Percentiles rank a stretch among this genome's conserved stretches.
Evolutionary conservation across 306 rosid species (phyloP).

Genomic region (Macrotyloma uniflorum): DNA sequence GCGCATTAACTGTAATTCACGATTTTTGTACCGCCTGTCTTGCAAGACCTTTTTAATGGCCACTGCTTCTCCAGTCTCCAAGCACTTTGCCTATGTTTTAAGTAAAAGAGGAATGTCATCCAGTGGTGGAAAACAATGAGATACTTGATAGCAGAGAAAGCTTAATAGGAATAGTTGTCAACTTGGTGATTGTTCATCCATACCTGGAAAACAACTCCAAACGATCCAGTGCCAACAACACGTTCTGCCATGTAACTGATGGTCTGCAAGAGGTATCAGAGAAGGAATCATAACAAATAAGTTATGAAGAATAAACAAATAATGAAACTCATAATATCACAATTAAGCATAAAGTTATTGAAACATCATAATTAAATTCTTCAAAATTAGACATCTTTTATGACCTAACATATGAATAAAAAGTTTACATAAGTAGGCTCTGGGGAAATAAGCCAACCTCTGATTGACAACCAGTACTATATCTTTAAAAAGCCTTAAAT

Average conservation of each 20-base stretch:
- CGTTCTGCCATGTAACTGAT: slow-evolving; percentile 98
- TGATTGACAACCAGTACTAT: background rate
- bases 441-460: background rate
- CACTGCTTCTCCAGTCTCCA: slow-evolving; percentile 79
- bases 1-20: slow-evolving; percentile 90
- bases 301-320: background rate
- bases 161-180: background rate
- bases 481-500: background rate
- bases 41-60: slow-evolving; percentile 91
- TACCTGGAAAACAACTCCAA: slow-evolving; percentile 92
- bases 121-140: slow-evolving; percentile 11
- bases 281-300: slow-evolving; percentile 23
- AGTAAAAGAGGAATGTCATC: slow-evolving; percentile 18
- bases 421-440: background rate
- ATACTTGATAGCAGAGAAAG: slow-evolving; percentile 24
- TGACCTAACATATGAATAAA: background rate
- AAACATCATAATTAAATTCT: slow-evolving; percentile 5
- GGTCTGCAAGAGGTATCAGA: slow-evolving; percentile 56
- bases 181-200: slow-evolving; percentile 15
- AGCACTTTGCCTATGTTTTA: slow-evolving; percentile 71
- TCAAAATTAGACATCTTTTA: background rate
- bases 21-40: slow-evolving; percentile 77
- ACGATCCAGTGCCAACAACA: slow-evolving; percentile 85
- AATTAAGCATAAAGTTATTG: slow-evolving; percentile 2
- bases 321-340: slow-evolving; percentile 8